Conservation (phyloP, 2,329 filamentous ascomycete species). For the Curvularia sp. region DNA sequence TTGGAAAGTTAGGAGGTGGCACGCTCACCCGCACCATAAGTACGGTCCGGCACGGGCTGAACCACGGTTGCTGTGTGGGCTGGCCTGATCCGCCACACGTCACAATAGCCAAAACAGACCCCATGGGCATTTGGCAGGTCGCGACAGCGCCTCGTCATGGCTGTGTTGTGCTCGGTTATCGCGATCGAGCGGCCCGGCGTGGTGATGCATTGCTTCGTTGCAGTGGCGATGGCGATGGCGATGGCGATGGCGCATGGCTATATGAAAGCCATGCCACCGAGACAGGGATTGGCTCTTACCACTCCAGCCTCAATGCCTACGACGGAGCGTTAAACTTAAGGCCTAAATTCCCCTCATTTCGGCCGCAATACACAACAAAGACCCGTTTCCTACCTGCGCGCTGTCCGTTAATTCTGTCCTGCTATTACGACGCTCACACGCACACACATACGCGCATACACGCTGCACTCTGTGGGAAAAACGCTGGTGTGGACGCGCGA, state of each 20-base stretch:
- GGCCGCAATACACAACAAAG: not conserved
- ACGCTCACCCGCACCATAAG: not conserved
- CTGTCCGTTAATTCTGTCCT: too few species aligned
- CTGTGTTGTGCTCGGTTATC: not conserved
- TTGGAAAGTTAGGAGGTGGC: not conserved
- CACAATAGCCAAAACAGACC: not conserved
- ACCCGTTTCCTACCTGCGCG: not conserved
- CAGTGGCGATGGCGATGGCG: not conserved
- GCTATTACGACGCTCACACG: not conserved
- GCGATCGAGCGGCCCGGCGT: not conserved
- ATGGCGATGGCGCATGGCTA: not conserved
- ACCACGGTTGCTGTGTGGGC: not conserved
- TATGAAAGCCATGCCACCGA: slow-evolving; percentile 10
- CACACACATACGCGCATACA: not conserved
- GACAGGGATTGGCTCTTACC: slow-evolving; percentile 8
- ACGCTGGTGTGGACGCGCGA: not conserved
- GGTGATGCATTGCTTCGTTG: not conserved
- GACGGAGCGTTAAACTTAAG: not conserved
- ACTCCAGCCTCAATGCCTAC: not conserved
- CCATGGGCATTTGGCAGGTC: not conserved
- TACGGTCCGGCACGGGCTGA: not conserved
- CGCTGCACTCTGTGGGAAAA: not conserved
- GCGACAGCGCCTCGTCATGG: slow-evolving; percentile 1
- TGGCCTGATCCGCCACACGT: not conserved
- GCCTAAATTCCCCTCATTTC: not conserved